Base-by-base conservation (phyloP, 495 filamentous ascomycete genomes). In the Penicillium crystallinum region DNA sequence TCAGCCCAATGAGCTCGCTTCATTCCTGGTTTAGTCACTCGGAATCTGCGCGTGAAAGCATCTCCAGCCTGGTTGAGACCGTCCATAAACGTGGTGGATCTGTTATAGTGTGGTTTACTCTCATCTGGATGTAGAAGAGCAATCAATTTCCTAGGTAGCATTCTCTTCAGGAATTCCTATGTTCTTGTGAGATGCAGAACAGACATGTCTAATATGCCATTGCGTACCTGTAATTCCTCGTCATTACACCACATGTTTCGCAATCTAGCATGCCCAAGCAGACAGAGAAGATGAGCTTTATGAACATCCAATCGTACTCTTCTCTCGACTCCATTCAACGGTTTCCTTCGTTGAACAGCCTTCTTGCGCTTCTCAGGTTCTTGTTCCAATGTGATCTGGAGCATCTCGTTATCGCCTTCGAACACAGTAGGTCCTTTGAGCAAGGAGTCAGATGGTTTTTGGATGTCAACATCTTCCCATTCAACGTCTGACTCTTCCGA, bases 241-340 rank as follows among this genome's bases (percentile, higher is more conserved):
- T 93, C 83, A 65, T 96, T 96, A 63, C 91, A 97, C 92, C 92
- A 97, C 46, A 73, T 67, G 63, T 96, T 97, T 35, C 91, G 81
- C 21, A 80, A 68, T 54, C 85, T 77, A 17, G 86, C 80, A 66
- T 97, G 89, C 4, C 76, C 76, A 27, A 97, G 64, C 1, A 97
- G 75, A 58, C 90, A 95, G 29, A 95, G 75, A 2, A 97, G 40
- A 71, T 99, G 90, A 57, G 81, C 72, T 68, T 95, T 96, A 62
- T 99, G 93, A 29, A 89, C 72, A 52, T 93, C 81, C 22, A 93
- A 65, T 34, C 91, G 78, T 10, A 81, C 67, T 41, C 77, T 81
- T 57, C 79, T 91, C 61, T 96, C 92, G 7, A 77, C 80, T 18
- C 77, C 81, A 25, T 78, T 85, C 38, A 90, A 71, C 9, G 79